A percentile compares a stretch with the other conserved stretches of the same genome.
These are phyloP conservation scores for Austroboletus eburneus DNA, from an alignment of 768 basidiomycete species.

Conservation along the genomic window DNA sequence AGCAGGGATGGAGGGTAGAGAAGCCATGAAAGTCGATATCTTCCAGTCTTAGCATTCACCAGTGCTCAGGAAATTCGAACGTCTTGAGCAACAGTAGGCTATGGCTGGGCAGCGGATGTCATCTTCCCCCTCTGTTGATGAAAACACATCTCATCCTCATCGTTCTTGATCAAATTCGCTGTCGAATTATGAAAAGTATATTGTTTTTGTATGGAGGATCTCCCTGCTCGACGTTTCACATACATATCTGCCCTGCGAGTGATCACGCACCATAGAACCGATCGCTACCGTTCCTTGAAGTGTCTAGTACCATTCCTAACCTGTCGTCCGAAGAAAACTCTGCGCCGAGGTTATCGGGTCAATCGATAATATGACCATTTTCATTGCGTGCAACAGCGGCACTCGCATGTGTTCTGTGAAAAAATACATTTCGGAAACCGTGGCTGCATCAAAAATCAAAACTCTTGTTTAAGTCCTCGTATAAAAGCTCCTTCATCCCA, in stretches of 20 bases:
- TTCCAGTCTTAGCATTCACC: no score
- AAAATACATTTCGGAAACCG: no score
- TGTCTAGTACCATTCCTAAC: neutral
- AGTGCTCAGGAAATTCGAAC: no score
- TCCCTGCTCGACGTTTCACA: neutral
- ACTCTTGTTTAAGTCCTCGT: constrained; percentile 80
- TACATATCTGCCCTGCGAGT: constrained; percentile 12
- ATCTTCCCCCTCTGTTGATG: neutral
- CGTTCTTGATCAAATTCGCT: neutral
- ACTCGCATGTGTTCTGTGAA: no score
- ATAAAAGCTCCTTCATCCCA: constrained; percentile 84
- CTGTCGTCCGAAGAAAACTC: neutral
- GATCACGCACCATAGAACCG: constrained; percentile 2
- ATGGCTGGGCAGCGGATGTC: neutral
- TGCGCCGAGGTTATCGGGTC: no score
- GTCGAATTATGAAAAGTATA: neutral
- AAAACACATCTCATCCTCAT: neutral
- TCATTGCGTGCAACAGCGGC: no score
- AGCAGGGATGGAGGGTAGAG: no score
- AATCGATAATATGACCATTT: no score
- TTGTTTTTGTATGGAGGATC: neutral
- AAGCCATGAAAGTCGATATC: no score
- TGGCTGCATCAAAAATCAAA: constrained; percentile 53
- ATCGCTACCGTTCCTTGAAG: constrained; percentile 20
- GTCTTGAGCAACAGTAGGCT: no score